Evolutionary conservation across 2,329 filamentous ascomycete genomes (phyloP), one percentile per base, ranked within the genome.

Genomic region (Emergomyces pasteurianus): DNA sequence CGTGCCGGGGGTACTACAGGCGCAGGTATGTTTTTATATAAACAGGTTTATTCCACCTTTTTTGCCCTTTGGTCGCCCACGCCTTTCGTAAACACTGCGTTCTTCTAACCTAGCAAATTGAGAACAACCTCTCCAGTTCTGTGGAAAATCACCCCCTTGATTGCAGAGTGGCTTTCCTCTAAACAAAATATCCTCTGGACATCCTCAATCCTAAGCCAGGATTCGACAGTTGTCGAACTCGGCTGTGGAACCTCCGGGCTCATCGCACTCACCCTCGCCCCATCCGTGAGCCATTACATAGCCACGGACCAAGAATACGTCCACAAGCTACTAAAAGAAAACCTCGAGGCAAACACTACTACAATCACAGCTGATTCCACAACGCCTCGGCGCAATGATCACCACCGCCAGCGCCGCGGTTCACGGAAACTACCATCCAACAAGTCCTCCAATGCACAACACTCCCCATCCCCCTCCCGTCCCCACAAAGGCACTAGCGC

Each of bases 251-350:
- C 95, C 60, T 89, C 91, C 0, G 90, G 87, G 21, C 79, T 97
- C 42, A 83, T 92, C 40, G 90, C 87, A 2, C 78, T 94, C 43
- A 78, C 84, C 7, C 74, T 96, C 14, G 81, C 83, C 1, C 81
- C 83, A 1, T 77, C 76, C 3, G 80, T 95, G 21, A 64, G 70
- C 6, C 78, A 78, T 62, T 95, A 94, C 71, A 79, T 91, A 52
- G 84, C 94, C 53, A 96, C 92, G 0, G 94, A 99, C 72, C 92
- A 96, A 73, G 75, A 84, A 52, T 97, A 97, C 73, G 88, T 95
- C 1, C 80, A 88, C 62, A 87, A 85, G 63, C 75, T 92, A 0
- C 77, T 96, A n/a, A 82, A 83, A 63, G 82, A 85, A 65, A 99
- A 97, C 71, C 75, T 97, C 3, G 74, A 80, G 0, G 82, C 66